phyloP scores from a whole-genome alignment of 2,329 filamentous ascomycete species.

The Chaetomium sp. region DNA sequence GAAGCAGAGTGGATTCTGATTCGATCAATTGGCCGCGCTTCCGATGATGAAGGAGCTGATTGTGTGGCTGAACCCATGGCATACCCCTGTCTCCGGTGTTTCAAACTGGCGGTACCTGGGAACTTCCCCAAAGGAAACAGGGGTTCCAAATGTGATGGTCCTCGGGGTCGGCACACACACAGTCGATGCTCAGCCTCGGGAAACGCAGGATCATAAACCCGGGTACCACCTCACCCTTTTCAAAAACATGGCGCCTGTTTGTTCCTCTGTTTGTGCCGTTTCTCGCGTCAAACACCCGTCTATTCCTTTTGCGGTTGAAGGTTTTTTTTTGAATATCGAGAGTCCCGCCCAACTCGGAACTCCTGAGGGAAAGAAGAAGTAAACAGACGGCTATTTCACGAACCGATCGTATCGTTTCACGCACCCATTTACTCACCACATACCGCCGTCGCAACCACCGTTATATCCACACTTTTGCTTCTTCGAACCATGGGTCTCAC shows the following conservation, averaged over 20 bases:
- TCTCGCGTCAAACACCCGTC: background rate
- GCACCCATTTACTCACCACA: too few relatives aligned
- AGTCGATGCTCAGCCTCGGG: background rate
- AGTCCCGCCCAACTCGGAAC: too few relatives aligned
- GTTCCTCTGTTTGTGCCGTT: background rate
- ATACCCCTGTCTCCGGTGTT: slow-evolving; percentile 4
- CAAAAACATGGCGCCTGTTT: background rate
- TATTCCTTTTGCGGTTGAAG: too few relatives aligned
- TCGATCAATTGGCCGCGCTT: background rate
- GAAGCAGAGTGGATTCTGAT: too few relatives aligned
- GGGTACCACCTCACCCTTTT: background rate
- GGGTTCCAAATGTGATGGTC: background rate
- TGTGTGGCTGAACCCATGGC: background rate
- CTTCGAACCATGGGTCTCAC: slow-evolving; percentile 7
- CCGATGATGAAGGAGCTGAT: slow-evolving; percentile 3
- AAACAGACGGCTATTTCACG: too few relatives aligned
- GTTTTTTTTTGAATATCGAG: too few relatives aligned
- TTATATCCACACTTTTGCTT: background rate
- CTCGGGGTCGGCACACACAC: background rate
- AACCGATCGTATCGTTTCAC: too few relatives aligned
- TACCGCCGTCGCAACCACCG: background rate
- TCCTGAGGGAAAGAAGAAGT: too few relatives aligned
- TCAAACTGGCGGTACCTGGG: background rate
- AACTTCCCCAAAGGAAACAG: background rate
- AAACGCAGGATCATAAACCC: background rate